Evolutionary conservation across 2,329 filamentous ascomycete genomes (phyloP), one percentile per base, ranked within the genome.

Genomic region (Talaromyces sp.): DNA sequence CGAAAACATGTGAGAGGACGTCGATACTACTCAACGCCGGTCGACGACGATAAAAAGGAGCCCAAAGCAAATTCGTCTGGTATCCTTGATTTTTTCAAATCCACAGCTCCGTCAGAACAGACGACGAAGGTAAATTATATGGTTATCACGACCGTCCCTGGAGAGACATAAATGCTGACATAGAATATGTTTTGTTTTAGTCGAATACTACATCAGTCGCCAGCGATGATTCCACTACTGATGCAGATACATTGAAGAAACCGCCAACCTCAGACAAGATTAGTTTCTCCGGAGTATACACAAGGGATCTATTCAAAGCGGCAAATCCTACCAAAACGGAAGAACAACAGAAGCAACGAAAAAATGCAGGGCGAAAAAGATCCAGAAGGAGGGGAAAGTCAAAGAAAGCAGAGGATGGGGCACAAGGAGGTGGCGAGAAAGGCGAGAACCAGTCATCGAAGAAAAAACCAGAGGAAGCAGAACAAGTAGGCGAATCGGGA

Each of bases 11-110:
- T 62, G 61, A 68, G 65, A 48, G 56, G 66, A 56, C 70, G 70
- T 61, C 68, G 67, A 64, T 72, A 73, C 40, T 70, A 72, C 61
- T 67, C 60, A 55, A 67, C 69, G 25, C 50, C 68, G 61, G 48
- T 62, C 44, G 50, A 65, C 21, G 46, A 40, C 9, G 60, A 61
- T 37, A 58, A 40, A 3, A 50, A 63, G 21, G 25, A 56, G 8
- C 52, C 46, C 25, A 61, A 54, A 23, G 37, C 39, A 5, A 11
- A 46, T 18, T 25, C 52, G 12, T 52, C 46, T 11, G 12, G 21
- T 48, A 16, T 48, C 25, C 1, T 16, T 12, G 23, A 48, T 48
- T 5, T 16, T 25, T 25, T 25, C 16, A 25, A 25, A 25, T 5
- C 18, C 2, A 25, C 14, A 9, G 1, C 12, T 3, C 12, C 14